Conservation (phyloP, 2,329 filamentous ascomycete genomes). For the Pyrenophora seminiperda region DNA sequence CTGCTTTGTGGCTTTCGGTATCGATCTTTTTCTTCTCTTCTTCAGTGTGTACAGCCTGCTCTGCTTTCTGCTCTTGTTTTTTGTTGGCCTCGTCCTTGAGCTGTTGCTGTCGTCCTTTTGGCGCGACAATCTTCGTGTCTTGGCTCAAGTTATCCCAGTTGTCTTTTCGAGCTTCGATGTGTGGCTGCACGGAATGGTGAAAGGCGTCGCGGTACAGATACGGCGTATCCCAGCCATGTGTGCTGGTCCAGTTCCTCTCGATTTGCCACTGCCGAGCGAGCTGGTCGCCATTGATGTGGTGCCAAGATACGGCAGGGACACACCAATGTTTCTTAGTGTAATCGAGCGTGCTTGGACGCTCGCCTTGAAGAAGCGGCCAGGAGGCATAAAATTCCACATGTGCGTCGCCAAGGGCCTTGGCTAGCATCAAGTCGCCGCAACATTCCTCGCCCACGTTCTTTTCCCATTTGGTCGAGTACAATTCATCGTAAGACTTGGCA, state of each 20-base stretch:
- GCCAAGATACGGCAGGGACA: slow-evolving; percentile 48
- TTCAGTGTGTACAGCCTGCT: not conserved
- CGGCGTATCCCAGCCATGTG: slow-evolving; percentile 40
- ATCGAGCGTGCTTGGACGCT: slow-evolving; percentile 48
- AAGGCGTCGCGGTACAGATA: slow-evolving; percentile 45
- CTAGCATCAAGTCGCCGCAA: slow-evolving; percentile 47
- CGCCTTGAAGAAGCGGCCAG: slow-evolving; percentile 53
- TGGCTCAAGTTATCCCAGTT: slow-evolving; percentile 45
- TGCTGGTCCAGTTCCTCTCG: slow-evolving; percentile 41
- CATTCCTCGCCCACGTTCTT: slow-evolving; percentile 37
- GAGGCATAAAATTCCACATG: slow-evolving; percentile 46
- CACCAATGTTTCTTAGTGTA: slow-evolving; percentile 52
- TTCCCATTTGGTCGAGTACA: slow-evolving; percentile 44
- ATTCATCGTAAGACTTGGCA: slow-evolving; percentile 38
- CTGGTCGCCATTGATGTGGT: slow-evolving; percentile 32
- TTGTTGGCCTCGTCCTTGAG: slow-evolving; percentile 18
- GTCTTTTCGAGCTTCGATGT: slow-evolving; percentile 30
- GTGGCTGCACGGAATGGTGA: slow-evolving; percentile 37
- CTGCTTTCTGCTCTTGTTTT: not conserved
- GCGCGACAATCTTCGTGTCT: slow-evolving; percentile 26
- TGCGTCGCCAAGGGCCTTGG: slow-evolving; percentile 42
- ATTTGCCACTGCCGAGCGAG: slow-evolving; percentile 39
- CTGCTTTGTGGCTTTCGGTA: not conserved
- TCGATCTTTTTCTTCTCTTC: slow-evolving; percentile 2
- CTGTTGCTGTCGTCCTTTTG: slow-evolving; percentile 21